phyloP scores from a whole-genome alignment of 257 asterid genomes.

The Henckelia pumila region DNA sequence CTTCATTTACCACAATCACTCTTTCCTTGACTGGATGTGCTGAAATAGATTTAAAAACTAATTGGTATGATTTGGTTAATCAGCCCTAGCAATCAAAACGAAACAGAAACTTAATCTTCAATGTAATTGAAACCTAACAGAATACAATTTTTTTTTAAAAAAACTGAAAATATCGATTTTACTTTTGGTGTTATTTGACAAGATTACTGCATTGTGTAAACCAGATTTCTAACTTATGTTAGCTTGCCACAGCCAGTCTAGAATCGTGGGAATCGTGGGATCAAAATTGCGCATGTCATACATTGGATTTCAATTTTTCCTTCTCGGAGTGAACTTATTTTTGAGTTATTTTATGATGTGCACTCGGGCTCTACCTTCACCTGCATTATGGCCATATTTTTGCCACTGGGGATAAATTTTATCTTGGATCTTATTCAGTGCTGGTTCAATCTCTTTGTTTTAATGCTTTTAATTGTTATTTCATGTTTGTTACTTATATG shows the following conservation, averaged over 20 bases:
- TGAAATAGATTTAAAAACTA: not conserved
- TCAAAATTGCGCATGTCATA: not conserved
- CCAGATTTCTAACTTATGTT: not conserved
- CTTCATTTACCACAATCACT: not conserved
- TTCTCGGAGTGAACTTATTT: not conserved
- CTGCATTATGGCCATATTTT: constrained; percentile 14
- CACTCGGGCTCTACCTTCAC: not conserved
- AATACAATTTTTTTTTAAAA: no score
- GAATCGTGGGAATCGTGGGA: not conserved
- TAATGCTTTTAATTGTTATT: constrained; percentile 10
- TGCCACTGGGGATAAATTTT: not conserved
- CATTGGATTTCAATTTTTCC: not conserved
- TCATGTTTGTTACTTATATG: constrained; percentile 8
- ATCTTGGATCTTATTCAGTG: constrained; percentile 1
- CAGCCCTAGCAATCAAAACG: not conserved
- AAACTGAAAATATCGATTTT: no score
- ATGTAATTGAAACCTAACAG: not conserved
- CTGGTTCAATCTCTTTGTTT: constrained; percentile 13
- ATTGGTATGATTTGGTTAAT: not conserved
- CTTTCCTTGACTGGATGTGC: not conserved
- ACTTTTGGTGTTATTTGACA: not conserved
- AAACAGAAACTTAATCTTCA: not conserved
- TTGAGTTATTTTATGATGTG: constrained; percentile 2
- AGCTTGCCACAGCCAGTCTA: not conserved
- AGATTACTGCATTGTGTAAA: not conserved